Evolutionary conservation across 176 grass and related monocot genomes (phyloP).

Genomic region (Zizania latifolia): DNA sequence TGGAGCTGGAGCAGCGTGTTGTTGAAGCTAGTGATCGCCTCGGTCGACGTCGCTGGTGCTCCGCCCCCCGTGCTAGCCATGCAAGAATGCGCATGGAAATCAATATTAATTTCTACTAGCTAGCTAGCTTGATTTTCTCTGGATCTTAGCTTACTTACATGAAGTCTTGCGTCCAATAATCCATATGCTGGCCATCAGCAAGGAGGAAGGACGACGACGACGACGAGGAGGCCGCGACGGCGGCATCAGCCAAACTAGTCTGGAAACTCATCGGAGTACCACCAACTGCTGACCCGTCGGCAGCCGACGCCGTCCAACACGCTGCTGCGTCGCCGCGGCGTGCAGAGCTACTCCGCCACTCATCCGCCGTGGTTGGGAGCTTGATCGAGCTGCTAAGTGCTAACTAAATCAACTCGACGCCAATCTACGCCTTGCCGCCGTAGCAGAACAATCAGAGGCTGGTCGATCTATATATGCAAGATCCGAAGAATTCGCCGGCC

Average conservation of each 20-base stretch:
- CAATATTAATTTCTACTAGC: no score
- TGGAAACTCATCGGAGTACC: background rate
- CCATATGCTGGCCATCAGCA: slow-evolving; percentile 16
- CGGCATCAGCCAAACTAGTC: background rate
- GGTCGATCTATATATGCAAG: slow-evolving; percentile 1
- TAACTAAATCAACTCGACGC: background rate
- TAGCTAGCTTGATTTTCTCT: background rate
- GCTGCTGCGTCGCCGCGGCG: background rate
- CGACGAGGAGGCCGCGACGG: background rate
- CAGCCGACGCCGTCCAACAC: slow-evolving; percentile 5
- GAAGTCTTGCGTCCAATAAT: slow-evolving; percentile 34
- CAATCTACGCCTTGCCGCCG: background rate
- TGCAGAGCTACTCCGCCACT: background rate
- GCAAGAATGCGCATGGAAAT: background rate
- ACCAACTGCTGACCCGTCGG: background rate
- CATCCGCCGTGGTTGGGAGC: slow-evolving; percentile 21
- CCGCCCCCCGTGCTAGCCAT: slow-evolving; percentile 5
- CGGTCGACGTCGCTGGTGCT: background rate
- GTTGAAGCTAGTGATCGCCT: slow-evolving; percentile 5
- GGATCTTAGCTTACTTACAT: slow-evolving; percentile 21
- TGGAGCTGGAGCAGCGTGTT: slow-evolving; percentile 35
- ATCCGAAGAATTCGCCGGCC: background rate
- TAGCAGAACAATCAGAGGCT: background rate
- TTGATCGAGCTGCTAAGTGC: no score
- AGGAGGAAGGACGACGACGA: background rate